A percentile compares a stretch with the other conserved stretches of the same genome.
Conservation (phyloP, 2,329 filamentous ascomycete species). For the Alternaria solani region DNA sequence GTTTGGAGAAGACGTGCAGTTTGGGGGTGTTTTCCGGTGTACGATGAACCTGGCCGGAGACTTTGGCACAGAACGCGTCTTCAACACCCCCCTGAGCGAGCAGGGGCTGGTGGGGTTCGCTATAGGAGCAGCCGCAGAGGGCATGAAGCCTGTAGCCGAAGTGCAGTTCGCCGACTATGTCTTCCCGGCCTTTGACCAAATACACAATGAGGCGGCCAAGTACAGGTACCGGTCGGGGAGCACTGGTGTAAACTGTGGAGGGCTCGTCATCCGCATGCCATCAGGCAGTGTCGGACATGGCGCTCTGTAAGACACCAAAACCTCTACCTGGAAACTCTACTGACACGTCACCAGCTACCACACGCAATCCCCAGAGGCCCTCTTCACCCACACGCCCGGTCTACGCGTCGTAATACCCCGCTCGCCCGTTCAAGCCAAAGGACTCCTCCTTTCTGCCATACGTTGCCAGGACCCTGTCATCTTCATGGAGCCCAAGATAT, state of each 20-base stretch:
- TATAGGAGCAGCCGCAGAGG: constrained; percentile 87
- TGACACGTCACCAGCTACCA: constrained; percentile 67
- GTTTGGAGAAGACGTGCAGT: constrained; percentile 96
- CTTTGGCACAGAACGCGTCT: constrained; percentile 87
- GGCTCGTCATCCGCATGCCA: constrained; percentile 88
- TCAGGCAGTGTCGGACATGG: constrained; percentile 90
- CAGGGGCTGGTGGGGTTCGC: constrained; percentile 95
- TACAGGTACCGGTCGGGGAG: constrained; percentile 76
- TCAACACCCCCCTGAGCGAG: constrained; percentile 94
- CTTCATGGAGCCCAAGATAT: constrained; percentile 93
- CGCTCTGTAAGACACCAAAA: constrained; percentile 63
- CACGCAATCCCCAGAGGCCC: constrained; percentile 84
- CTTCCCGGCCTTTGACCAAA: constrained; percentile 90
- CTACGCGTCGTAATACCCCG: constrained; percentile 85
- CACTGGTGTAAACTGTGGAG: constrained; percentile 67
- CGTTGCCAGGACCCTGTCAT: constrained; percentile 83
- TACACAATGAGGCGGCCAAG: constrained; percentile 93
- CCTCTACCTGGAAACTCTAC: not conserved
- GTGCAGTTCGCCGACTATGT: constrained; percentile 97
- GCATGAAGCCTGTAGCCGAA: constrained; percentile 91
- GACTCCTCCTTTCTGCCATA: constrained; percentile 78
- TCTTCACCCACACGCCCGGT: constrained; percentile 89
- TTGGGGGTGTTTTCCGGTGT: constrained; percentile 95
- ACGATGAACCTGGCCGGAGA: constrained; percentile 89
- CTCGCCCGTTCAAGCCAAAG: constrained; percentile 88